phyloP scores from a whole-genome alignment of 805 yeast genomes.

The Saturnispora diversa region DNA sequence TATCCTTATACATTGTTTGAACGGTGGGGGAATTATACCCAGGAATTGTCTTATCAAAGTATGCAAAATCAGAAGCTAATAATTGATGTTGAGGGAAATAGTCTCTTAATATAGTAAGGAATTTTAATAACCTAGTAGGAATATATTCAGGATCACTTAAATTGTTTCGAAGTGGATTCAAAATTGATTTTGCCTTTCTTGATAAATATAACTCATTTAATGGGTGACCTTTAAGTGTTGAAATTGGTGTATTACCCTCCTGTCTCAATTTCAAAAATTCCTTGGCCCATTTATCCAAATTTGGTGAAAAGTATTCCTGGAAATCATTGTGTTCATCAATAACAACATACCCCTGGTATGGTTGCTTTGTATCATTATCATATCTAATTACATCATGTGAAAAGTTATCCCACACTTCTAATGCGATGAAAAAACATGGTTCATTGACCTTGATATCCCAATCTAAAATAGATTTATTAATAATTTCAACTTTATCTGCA shows the following conservation, averaged over 20 bases:
- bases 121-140: conserved; percentile 66
- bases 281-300: conserved; percentile 48
- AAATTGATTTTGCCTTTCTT: conserved; percentile 38
- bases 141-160: conserved; percentile 68
- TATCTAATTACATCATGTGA: conserved; percentile 76
- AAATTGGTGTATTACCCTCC: conserved; percentile 33
- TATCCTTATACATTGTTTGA: conserved; percentile 61
- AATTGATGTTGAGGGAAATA: conserved; percentile 71
- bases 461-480: conserved; percentile 67
- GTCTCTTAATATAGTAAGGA: conserved; percentile 53
- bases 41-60: conserved; percentile 38
- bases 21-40: conserved; percentile 75
- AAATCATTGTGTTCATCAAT: conserved; percentile 69
- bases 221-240: conserved; percentile 42
- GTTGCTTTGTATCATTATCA: conserved; percentile 56
- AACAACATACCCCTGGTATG: conserved; percentile 71
- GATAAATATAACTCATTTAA: conserved; percentile 40
- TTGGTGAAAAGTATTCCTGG: conserved; percentile 60
- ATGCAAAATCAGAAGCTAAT: conserved; percentile 62
- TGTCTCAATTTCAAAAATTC: conserved; percentile 51
- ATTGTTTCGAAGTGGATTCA: conserved; percentile 60
- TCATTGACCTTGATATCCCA: conserved; percentile 55
- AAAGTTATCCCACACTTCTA: conserved; percentile 79
- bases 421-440: conserved; percentile 70
- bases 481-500: conserved; percentile 47